Evolutionary conservation across 2,329 filamentous ascomycete species (phyloP).

Genomic region (Escovopsis weberi): DNA sequence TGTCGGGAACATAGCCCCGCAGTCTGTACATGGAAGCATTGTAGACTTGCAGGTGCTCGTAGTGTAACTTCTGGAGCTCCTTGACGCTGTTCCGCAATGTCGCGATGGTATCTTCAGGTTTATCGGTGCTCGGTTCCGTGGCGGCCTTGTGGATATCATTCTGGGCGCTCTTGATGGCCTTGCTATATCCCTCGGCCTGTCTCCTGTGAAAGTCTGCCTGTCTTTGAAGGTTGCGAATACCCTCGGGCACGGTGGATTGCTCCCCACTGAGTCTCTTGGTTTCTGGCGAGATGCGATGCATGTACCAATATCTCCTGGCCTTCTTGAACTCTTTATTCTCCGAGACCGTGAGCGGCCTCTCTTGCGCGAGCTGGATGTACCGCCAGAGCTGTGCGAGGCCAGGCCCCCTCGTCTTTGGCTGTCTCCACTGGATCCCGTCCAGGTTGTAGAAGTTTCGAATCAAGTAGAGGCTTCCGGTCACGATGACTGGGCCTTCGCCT

Average conservation of each 20-base stretch:
- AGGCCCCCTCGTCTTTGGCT: constrained; percentile 17
- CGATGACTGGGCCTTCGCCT: constrained; percentile 19
- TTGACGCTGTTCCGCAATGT: constrained; percentile 6
- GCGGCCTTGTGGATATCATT: constrained; percentile 7
- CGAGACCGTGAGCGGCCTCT: constrained; percentile 17
- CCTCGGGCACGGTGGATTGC: constrained; percentile 9
- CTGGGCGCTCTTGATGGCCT: constrained; percentile 10
- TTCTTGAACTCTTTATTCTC: constrained; percentile 21
- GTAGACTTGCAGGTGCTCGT: constrained; percentile 14
- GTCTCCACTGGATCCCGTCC: constrained; percentile 14
- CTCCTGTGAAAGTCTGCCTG: constrained; percentile 16
- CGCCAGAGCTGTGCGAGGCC: constrained; percentile 20
- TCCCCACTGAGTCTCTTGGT: constrained; percentile 12
- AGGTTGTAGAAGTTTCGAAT: constrained; percentile 21
- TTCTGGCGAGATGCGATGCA: constrained; percentile 11
- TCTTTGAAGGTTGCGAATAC: constrained; percentile 13
- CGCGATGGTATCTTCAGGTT: background rate
- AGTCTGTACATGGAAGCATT: constrained; percentile 14
- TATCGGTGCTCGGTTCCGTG: background rate
- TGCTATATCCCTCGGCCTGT: constrained; percentile 15
- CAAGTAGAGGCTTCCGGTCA: constrained; percentile 28
- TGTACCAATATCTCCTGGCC: constrained; percentile 17
- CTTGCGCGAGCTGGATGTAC: constrained; percentile 15
- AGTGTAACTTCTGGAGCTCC: constrained; percentile 11
- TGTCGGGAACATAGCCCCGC: constrained; percentile 12